These are phyloP conservation scores for Scytalidium sp. DNA, from an alignment of 2,329 filamentous ascomycete genomes.

Conservation along the genomic window DNA sequence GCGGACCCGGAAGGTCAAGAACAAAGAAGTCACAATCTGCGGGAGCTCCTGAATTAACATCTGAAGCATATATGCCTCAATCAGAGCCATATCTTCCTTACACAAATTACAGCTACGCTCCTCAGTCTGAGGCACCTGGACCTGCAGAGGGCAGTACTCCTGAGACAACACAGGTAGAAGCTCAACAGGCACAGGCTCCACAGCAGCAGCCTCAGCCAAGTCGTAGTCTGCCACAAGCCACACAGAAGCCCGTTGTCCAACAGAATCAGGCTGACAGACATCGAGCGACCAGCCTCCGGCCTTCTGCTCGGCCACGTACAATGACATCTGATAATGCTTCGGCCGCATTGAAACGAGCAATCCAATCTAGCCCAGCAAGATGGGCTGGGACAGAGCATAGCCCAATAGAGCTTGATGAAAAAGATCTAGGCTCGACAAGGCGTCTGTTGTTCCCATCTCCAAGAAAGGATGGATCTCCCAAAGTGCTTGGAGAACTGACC, in stretches of 20 bases:
- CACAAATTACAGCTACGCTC: neutral
- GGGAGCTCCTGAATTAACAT: slow-evolving; percentile 35
- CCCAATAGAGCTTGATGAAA: slow-evolving; percentile 51
- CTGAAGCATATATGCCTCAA: slow-evolving; percentile 50
- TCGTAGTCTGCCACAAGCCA: slow-evolving; percentile 4
- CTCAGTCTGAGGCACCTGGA: slow-evolving; percentile 21
- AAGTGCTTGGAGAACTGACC: slow-evolving; percentile 56
- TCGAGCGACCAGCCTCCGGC: slow-evolving; percentile 21
- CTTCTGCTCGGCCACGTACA: slow-evolving; percentile 22
- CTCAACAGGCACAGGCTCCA: slow-evolving; percentile 3
- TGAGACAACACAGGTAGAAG: slow-evolving; percentile 4
- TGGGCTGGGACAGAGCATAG: slow-evolving; percentile 51
- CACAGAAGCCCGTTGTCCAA: slow-evolving; percentile 5
- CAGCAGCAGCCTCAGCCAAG: slow-evolving; percentile 5
- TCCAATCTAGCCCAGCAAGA: slow-evolving; percentile 34
- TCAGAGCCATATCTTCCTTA: slow-evolving; percentile 32
- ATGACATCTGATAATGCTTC: slow-evolving; percentile 28
- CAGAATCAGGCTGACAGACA: slow-evolving; percentile 11
- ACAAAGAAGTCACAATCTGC: slow-evolving; percentile 11
- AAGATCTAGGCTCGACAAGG: slow-evolving; percentile 55
- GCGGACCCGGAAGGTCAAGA: slow-evolving; percentile 36
- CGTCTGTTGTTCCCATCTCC: slow-evolving; percentile 77
- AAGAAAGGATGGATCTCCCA: slow-evolving; percentile 60
- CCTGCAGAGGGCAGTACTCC: slow-evolving; percentile 9
- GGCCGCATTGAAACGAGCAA: slow-evolving; percentile 25